A percentile compares a stretch with the other conserved stretches of the same genome.
These are phyloP conservation scores for Eremothecium sinecaudum DNA, from an alignment of 1,139 yeast genomes.

Conservation along the genomic window DNA sequence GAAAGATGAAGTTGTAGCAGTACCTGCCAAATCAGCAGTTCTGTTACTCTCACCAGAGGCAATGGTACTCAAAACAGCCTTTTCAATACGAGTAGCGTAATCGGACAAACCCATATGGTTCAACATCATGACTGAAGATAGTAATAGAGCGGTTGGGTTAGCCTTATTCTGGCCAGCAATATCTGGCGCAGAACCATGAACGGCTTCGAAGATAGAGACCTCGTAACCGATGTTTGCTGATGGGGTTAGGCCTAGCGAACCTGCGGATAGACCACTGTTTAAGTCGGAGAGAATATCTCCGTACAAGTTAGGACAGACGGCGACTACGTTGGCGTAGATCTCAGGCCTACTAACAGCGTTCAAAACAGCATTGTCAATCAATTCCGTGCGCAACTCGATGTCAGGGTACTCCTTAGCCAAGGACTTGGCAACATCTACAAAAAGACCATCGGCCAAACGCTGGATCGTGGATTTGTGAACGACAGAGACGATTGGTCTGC, in stretches of 20 bases:
- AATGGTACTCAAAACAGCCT: conserved; percentile 82
- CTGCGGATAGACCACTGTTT: conserved; percentile 86
- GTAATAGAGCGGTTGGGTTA: conserved; percentile 93
- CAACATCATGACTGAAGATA: conserved; percentile 97
- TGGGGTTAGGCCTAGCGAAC: conserved; percentile 97
- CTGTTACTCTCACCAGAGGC: conserved; percentile 91
- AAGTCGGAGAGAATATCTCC: conserved; percentile 98
- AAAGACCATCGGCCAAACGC: conserved; percentile 96
- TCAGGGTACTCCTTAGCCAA: conserved; percentile 89
- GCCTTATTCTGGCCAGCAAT: conserved; percentile 97
- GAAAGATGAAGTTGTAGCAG: conserved; percentile 79
- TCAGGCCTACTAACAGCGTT: conserved; percentile 83
- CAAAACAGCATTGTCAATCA: conserved; percentile 91
- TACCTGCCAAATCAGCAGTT: conserved; percentile 94
- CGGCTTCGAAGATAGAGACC: conserved; percentile 97
- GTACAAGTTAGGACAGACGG: conserved; percentile 99
- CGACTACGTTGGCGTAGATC: conserved; percentile 73
- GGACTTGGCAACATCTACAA: conserved; percentile 84
- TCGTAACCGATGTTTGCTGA: conserved; percentile 98
- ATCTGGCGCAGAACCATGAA: conserved; percentile 98
- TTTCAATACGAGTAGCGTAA: conserved; percentile 75
- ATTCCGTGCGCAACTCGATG: conserved; percentile 69
- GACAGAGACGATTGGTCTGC: conserved; percentile 82
- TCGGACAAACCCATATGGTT: conserved; percentile 88
- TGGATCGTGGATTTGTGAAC: conserved; percentile 98